Evolutionary conservation across 306 rosid genomes (phyloP).

Genomic region (Inga laurina): DNA sequence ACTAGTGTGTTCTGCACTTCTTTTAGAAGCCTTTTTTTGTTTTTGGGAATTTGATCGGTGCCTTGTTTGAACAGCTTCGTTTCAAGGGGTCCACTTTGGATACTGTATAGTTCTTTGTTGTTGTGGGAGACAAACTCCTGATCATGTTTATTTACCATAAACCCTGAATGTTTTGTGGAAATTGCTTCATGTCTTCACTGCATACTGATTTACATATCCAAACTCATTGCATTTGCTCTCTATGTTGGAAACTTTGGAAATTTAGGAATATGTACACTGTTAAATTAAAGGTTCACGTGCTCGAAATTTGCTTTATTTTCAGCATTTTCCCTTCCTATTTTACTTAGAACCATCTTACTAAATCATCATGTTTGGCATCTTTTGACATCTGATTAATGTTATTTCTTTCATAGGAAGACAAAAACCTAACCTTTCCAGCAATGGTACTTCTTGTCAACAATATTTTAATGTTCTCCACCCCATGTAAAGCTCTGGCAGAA

Average conservation of each 20-base stretch:
- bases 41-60: neutral
- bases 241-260: neutral
- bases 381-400: constrained; percentile 18
- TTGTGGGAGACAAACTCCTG: neutral
- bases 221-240: neutral
- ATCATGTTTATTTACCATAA: neutral
- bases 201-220: neutral
- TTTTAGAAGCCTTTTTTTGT: neutral
- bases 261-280: neutral
- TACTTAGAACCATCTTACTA: neutral
- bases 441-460: constrained; percentile 52
- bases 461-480: constrained; percentile 63
- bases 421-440: constrained; percentile 46
- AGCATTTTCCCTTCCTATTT: neutral
- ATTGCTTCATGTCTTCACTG: neutral
- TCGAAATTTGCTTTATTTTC: neutral
- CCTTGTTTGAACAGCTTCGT: constrained; percentile 7
- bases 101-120: neutral
- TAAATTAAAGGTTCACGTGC: neutral
- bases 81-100: neutral
- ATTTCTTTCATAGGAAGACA: constrained; percentile 51
- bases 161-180: neutral
- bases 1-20: neutral
- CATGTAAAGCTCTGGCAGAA: constrained; percentile 81
- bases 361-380: neutral